Conservation (phyloP, 306 rosid genomes). For the Cucumis cinereus region DNA sequence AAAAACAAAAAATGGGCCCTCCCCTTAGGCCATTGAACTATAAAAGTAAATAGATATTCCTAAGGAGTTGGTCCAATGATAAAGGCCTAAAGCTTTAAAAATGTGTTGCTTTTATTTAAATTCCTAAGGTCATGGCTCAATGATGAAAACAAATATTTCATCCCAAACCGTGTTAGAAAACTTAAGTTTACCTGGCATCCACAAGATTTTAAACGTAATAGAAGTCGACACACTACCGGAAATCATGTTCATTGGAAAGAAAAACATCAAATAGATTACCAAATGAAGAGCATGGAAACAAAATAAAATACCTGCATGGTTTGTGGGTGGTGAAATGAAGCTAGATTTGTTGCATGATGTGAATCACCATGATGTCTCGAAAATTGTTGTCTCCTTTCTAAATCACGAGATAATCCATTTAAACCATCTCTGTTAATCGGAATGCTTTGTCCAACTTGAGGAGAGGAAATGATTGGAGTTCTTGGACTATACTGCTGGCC, state of each 20-base stretch:
- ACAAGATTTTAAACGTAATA: background rate
- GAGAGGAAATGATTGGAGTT: constrained; percentile 28
- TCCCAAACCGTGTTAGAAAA: background rate
- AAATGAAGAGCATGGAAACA: background rate
- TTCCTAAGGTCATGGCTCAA: background rate
- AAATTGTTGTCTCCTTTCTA: constrained; percentile 51
- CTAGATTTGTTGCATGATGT: constrained; percentile 31
- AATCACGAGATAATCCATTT: constrained; percentile 28
- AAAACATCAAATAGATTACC: background rate
- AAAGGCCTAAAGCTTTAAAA: background rate
- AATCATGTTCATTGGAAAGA: background rate
- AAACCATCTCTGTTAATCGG: constrained; percentile 20
- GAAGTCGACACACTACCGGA: background rate
- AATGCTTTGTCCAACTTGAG: constrained; percentile 30
- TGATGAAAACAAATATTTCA: background rate
- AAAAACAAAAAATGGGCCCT: background rate
- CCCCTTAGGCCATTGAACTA: background rate
- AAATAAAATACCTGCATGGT: constrained; percentile 35
- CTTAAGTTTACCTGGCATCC: background rate
- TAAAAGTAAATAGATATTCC: background rate
- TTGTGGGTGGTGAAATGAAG: constrained; percentile 27
- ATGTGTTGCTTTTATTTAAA: background rate
- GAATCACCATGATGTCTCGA: constrained; percentile 28
- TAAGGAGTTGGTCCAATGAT: background rate
- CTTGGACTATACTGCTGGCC: constrained; percentile 34